Percentiles rank a stretch among this genome's conserved stretches.
Evolutionary conservation across 2,329 filamentous ascomycete genomes (phyloP).

Genomic region (Alternaria sp.): DNA sequence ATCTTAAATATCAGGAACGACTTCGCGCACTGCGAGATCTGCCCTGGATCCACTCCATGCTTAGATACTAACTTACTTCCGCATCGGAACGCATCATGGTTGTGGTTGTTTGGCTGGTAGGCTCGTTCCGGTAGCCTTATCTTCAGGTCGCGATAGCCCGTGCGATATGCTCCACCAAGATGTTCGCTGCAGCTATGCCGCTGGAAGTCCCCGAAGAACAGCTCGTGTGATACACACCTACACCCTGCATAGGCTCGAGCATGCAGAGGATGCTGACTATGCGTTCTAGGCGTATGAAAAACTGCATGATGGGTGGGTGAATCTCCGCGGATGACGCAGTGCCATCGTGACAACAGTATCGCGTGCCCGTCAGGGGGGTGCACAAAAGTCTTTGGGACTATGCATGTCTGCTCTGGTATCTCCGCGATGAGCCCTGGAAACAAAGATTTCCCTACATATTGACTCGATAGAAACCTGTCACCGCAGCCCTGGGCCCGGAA

Average conservation of each 20-base stretch:
- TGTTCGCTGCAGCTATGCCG: slow-evolving; percentile 13
- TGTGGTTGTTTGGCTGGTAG: slow-evolving; percentile 24
- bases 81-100: slow-evolving; percentile 11
- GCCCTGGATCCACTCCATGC: slow-evolving; percentile 11
- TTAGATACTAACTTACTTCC: slow-evolving; percentile 15
- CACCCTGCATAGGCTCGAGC: neutral
- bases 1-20: slow-evolving; percentile 25
- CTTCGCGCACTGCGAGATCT: slow-evolving; percentile 6
- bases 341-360: slow-evolving; percentile 21
- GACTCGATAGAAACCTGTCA: slow-evolving; percentile 48
- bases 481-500: slow-evolving; percentile 16
- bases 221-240: slow-evolving; percentile 12
- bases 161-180: slow-evolving; percentile 18
- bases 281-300: slow-evolving; percentile 10
- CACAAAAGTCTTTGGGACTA: slow-evolving; percentile 10
- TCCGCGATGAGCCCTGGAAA: slow-evolving; percentile 23
- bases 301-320: slow-evolving; percentile 17
- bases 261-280: slow-evolving; percentile 10
- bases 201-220: slow-evolving; percentile 9
- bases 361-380: slow-evolving; percentile 21
- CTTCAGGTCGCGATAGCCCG: slow-evolving; percentile 28
- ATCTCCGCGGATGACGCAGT: slow-evolving; percentile 27
- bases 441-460: slow-evolving; percentile 20
- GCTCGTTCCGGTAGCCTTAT: slow-evolving; percentile 34
- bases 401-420: slow-evolving; percentile 19